A percentile compares a stretch with the other conserved stretches of the same genome.
phyloP scores from a whole-genome alignment of 768 basidiomycete genomes.

The Mycena olivaceomarginata region DNA sequence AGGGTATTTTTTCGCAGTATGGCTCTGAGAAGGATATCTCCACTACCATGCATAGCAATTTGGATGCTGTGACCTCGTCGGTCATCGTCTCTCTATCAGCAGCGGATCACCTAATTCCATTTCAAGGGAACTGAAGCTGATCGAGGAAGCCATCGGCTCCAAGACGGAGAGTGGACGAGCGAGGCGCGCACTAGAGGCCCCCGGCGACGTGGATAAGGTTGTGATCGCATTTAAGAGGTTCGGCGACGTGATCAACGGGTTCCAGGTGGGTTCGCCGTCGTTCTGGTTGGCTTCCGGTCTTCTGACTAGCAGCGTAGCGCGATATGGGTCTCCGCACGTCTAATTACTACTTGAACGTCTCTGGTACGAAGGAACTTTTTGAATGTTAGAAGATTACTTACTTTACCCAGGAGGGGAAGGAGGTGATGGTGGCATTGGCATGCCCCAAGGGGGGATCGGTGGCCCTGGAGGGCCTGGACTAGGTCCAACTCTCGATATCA shows the following conservation, averaged over 20 bases:
- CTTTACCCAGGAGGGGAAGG: no score
- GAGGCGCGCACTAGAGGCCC: slow-evolving; percentile 1
- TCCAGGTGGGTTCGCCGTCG: slow-evolving; percentile 7
- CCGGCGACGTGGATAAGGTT: background rate
- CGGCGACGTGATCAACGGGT: background rate
- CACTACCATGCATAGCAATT: background rate
- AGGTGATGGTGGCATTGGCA: background rate
- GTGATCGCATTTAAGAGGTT: background rate
- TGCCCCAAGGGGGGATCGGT: background rate
- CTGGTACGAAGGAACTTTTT: no score
- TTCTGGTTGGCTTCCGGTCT: background rate
- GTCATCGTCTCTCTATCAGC: background rate
- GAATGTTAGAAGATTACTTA: no score
- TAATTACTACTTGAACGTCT: no score
- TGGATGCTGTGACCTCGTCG: background rate
- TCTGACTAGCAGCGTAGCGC: slow-evolving; percentile 12
- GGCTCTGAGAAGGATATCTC: background rate
- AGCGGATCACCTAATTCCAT: slow-evolving; percentile 3
- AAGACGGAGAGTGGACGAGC: slow-evolving; percentile 6
- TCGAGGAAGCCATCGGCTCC: background rate
- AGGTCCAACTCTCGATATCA: background rate
- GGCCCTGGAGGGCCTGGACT: background rate
- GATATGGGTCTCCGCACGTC: no score
- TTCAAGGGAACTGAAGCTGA: slow-evolving; percentile 8
- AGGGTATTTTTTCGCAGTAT: slow-evolving; percentile 1